Evolutionary conservation across 2,329 filamentous ascomycete species (phyloP).

Genomic region (Calonectria honghensis): DNA sequence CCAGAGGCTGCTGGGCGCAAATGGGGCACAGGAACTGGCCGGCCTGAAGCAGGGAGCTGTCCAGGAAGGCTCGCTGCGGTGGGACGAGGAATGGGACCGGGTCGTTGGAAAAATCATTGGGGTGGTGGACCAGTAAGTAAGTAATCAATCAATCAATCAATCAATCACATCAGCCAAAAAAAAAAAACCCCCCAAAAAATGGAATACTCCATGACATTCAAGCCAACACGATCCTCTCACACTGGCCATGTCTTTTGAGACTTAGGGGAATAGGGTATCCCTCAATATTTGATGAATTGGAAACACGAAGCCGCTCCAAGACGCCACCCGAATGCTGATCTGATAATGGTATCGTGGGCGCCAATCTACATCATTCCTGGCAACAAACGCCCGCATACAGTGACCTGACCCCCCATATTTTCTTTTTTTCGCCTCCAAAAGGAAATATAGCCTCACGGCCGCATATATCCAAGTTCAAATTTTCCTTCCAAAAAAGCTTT

Average conservation of each 20-base stretch:
- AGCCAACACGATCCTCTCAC: neutral
- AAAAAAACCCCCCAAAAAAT: neutral
- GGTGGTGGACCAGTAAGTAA: slow-evolving; percentile 55
- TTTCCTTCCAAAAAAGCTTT: neutral
- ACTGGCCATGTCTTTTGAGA: slow-evolving; percentile 3
- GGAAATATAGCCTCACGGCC: neutral
- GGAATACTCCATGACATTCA: slow-evolving; percentile 6
- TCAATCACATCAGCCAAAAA: slow-evolving; percentile 26
- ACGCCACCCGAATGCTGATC: slow-evolving; percentile 49
- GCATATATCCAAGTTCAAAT: slow-evolving; percentile 28
- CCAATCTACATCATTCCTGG: slow-evolving; percentile 36
- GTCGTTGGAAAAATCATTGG: slow-evolving; percentile 85
- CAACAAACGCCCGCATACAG: slow-evolving; percentile 41
- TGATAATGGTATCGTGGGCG: slow-evolving; percentile 34
- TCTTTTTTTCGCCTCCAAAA: slow-evolving; percentile 11
- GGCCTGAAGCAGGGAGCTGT: slow-evolving; percentile 81
- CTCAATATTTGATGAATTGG: slow-evolving; percentile 36
- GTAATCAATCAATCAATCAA: slow-evolving; percentile 10
- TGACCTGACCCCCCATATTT: slow-evolving; percentile 21
- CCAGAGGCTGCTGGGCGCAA: slow-evolving; percentile 75
- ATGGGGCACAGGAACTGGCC: slow-evolving; percentile 72
- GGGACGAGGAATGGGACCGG: slow-evolving; percentile 95
- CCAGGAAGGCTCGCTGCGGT: slow-evolving; percentile 84
- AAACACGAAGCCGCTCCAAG: slow-evolving; percentile 47
- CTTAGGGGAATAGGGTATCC: slow-evolving; percentile 29